phyloP scores from a whole-genome alignment of 2,329 filamentous ascomycete species.

The Boeremia lycopersici region DNA sequence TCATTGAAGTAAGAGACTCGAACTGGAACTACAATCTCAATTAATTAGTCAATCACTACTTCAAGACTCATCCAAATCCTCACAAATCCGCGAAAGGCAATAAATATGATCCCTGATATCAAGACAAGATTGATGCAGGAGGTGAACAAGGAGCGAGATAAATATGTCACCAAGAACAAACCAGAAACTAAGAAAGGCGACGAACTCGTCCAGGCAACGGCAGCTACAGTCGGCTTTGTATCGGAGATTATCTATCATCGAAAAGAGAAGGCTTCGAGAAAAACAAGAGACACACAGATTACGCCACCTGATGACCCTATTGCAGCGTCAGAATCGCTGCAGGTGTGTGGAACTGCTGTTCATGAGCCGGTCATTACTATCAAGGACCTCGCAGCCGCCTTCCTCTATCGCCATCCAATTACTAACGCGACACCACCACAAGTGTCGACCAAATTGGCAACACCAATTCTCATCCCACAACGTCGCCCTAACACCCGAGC shows the following conservation, averaged over 20 bases:
- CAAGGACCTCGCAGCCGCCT: not conserved
- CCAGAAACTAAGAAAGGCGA: not conserved
- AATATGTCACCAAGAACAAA: not conserved
- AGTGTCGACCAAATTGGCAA: not conserved
- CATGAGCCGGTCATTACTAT: not conserved
- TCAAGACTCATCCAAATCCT: not conserved
- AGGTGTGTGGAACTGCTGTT: not conserved
- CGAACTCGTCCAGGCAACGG: not conserved
- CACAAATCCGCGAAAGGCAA: not conserved
- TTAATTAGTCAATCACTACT: not conserved
- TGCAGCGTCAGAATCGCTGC: not conserved
- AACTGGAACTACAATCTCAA: not conserved
- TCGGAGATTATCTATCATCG: not conserved
- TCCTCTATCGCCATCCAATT: not conserved
- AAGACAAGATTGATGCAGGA: not conserved
- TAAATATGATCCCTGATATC: not conserved
- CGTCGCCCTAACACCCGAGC: slow-evolving; percentile 56
- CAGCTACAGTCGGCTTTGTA: not conserved
- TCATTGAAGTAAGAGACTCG: not conserved
- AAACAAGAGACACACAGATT: not conserved
- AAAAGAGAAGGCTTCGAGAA: not conserved
- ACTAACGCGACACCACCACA: not conserved
- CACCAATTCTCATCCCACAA: slow-evolving; percentile 59
- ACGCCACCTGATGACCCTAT: not conserved
- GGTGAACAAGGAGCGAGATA: not conserved